Evolutionary conservation across 768 basidiomycete genomes (phyloP).

Genomic region (Lentinula sp.): DNA sequence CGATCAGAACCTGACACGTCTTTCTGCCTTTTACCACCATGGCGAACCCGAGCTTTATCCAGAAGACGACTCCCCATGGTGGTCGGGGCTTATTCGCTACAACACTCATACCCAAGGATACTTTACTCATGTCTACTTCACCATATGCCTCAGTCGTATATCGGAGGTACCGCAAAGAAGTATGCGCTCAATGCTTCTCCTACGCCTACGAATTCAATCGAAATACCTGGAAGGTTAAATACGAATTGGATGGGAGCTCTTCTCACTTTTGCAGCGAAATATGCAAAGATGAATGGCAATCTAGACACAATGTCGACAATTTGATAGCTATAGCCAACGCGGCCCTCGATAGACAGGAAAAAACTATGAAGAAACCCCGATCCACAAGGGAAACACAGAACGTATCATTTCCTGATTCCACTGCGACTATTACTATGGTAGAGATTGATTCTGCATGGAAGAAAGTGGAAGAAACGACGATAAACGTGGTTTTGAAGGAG

Average conservation of each 20-base stretch:
- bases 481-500: slow-evolving; percentile 16
- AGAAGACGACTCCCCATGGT: slow-evolving; percentile 33
- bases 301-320: slow-evolving; percentile 23
- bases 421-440: slow-evolving; percentile 26
- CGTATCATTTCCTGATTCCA: slow-evolving; percentile 8
- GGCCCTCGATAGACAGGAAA: slow-evolving; percentile 28
- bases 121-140: slow-evolving; percentile 33
- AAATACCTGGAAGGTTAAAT: slow-evolving; percentile 39
- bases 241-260: slow-evolving; percentile 16
- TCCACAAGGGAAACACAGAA: slow-evolving; percentile 15
- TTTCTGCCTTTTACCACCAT: neutral
- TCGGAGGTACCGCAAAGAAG: slow-evolving; percentile 59
- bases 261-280: slow-evolving; percentile 50
- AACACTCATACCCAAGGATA: slow-evolving; percentile 32
- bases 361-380: slow-evolving; percentile 16
- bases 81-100: slow-evolving; percentile 50
- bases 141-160: slow-evolving; percentile 57
- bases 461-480: slow-evolving; percentile 25
- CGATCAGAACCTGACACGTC: neutral
- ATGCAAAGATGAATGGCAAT: slow-evolving; percentile 41
- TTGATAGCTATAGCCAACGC: slow-evolving; percentile 24
- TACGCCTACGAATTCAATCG: slow-evolving; percentile 49
- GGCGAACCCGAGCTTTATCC: slow-evolving; percentile 5
- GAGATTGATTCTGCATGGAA: slow-evolving; percentile 42
- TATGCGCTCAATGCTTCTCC: slow-evolving; percentile 59